These are phyloP conservation scores for Zea mays DNA, from an alignment of 176 grass and related monocot species.

Conservation along the genomic window DNA sequence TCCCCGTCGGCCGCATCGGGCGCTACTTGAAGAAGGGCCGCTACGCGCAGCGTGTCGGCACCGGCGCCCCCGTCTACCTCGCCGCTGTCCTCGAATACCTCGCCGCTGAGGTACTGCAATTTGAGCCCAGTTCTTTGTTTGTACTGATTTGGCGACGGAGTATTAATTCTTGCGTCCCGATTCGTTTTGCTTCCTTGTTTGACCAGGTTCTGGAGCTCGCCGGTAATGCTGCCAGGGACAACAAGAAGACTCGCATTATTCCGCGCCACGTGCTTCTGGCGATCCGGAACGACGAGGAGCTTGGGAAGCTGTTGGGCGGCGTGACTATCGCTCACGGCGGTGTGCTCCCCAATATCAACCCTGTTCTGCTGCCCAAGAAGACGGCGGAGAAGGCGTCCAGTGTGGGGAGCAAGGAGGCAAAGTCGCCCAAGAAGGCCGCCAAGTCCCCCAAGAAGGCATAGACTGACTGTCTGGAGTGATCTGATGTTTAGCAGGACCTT, in stretches of 20 bases:
- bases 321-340: constrained; percentile 65
- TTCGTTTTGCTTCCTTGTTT: rapidly evolving
- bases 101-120: constrained; percentile 52
- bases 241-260: constrained; percentile 69
- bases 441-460: constrained; percentile 60
- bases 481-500: background rate
- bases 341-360: constrained; percentile 61
- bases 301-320: constrained; percentile 52
- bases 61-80: constrained; percentile 71
- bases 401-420: constrained; percentile 41
- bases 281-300: constrained; percentile 66
- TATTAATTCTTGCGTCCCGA: background rate
- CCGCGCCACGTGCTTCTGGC: constrained; percentile 60
- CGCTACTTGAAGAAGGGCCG: constrained; percentile 76
- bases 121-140: background rate
- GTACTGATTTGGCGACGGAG: background rate
- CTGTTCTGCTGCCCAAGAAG: constrained; percentile 63
- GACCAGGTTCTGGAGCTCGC: constrained; percentile 57
- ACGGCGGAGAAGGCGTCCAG: constrained; percentile 37
- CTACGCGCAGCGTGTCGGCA: constrained; percentile 62
- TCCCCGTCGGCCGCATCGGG: constrained; percentile 72
- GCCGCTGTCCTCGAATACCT: constrained; percentile 78
- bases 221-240: constrained; percentile 60
- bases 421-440: constrained; percentile 46
- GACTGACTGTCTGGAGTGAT: background rate